Percentiles rank a stretch among this genome's conserved stretches.
Evolutionary conservation across 441 rosid species (phyloP).

Genomic region (Metrosideros polymorpha): DNA sequence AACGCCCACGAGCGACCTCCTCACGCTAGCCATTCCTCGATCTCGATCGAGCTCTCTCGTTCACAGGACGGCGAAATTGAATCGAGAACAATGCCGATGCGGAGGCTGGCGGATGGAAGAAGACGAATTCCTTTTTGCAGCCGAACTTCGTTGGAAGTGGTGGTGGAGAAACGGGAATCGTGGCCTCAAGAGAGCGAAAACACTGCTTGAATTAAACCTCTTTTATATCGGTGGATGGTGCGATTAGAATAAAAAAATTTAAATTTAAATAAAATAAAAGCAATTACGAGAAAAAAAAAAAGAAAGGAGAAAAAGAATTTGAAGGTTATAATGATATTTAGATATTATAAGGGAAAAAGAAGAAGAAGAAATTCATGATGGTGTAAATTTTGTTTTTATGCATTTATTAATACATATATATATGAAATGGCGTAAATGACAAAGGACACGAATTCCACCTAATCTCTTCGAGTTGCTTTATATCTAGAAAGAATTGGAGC

Average conservation of each 20-base stretch:
- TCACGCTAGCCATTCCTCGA: conserved; percentile 33
- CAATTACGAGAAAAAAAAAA: neutral
- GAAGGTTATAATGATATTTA: neutral
- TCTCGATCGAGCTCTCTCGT: neutral
- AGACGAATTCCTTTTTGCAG: neutral
- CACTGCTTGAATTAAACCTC: neutral
- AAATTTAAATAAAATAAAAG: neutral
- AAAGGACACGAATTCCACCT: fast-evolving
- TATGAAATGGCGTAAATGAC: neutral
- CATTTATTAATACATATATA: neutral
- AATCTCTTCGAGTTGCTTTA: too few species aligned
- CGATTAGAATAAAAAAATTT: neutral
- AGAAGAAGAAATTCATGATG: fast-evolving
- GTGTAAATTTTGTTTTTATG: fast-evolving
- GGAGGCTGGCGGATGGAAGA: neutral
- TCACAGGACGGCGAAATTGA: neutral
- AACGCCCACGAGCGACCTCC: conserved; percentile 33
- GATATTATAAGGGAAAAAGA: neutral
- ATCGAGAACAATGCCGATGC: neutral
- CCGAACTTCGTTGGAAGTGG: neutral
- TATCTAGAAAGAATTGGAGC: fast-evolving
- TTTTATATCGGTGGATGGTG: neutral
- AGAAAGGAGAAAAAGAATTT: neutral
- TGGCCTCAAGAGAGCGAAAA: neutral
- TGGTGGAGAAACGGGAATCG: neutral